Evolutionary conservation across 2,329 filamentous ascomycete genomes (phyloP).

Genomic region (Bipolaris sorokiniana): DNA sequence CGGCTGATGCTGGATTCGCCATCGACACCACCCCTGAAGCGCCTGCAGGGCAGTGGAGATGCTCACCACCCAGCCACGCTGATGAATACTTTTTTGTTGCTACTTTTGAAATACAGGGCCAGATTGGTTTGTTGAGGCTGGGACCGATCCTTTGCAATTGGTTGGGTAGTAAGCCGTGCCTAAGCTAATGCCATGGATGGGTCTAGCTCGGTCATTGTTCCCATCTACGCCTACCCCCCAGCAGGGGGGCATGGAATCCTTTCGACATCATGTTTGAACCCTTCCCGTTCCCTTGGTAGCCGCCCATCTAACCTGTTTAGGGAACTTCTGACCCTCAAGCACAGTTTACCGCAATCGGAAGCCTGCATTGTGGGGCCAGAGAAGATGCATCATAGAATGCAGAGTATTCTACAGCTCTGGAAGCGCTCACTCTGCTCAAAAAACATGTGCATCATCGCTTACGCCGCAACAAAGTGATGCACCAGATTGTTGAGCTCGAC

Average conservation of each 20-base stretch:
- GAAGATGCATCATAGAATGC: constrained; percentile 50
- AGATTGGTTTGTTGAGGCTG: constrained; percentile 3
- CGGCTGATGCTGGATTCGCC: constrained; percentile 19
- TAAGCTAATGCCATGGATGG: constrained; percentile 21
- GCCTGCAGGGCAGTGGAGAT: constrained; percentile 18
- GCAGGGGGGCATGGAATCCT: constrained; percentile 55
- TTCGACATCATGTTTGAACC: constrained; percentile 51
- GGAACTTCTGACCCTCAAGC: constrained; percentile 44
- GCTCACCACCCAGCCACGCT: constrained; percentile 7
- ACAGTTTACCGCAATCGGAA: constrained; percentile 60
- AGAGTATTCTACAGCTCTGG: constrained; percentile 53
- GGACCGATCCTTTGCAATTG: constrained; percentile 3
- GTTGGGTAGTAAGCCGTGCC: constrained; percentile 12
- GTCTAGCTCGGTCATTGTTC: constrained; percentile 51
- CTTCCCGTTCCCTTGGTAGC: constrained; percentile 3
- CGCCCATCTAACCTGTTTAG: constrained; percentile 25
- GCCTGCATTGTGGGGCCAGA: constrained; percentile 57
- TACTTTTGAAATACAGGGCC: constrained; percentile 2
- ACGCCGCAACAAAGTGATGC: constrained; percentile 59
- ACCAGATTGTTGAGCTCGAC: constrained; percentile 29
- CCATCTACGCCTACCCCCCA: constrained; percentile 58
- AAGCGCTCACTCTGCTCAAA: constrained; percentile 49
- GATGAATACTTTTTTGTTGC: constrained; percentile 11
- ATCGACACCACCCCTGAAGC: constrained; percentile 18
- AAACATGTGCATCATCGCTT: constrained; percentile 59